A percentile compares a stretch with the other conserved stretches of the same genome.
Conservation (phyloP, 768 basidiomycete genomes). For the Austroboletus festivus region DNA sequence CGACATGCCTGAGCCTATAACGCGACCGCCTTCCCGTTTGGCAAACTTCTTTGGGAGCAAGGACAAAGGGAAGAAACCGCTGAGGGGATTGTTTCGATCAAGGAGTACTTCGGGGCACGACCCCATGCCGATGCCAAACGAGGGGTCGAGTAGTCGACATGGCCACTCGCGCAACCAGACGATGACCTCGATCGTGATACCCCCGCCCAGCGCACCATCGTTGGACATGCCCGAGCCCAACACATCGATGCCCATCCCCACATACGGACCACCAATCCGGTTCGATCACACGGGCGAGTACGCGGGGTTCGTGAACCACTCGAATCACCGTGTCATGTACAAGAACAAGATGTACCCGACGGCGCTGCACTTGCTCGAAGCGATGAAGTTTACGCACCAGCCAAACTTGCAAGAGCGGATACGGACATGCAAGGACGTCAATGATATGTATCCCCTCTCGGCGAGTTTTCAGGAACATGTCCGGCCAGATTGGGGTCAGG, state of each 20-base stretch:
- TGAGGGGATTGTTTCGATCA: constrained; percentile 46
- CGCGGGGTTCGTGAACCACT: constrained; percentile 61
- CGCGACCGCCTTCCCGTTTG: constrained; percentile 20
- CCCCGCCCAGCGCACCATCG: constrained; percentile 2
- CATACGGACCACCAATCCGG: constrained; percentile 27
- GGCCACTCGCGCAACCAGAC: constrained; percentile 21
- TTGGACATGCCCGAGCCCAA: constrained; percentile 3
- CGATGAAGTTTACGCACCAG: constrained; percentile 58
- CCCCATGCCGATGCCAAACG: not conserved
- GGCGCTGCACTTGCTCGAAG: constrained; percentile 74
- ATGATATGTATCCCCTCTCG: constrained; percentile 38
- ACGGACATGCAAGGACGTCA: constrained; percentile 39
- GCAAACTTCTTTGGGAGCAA: constrained; percentile 23
- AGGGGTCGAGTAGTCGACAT: constrained; percentile 11
- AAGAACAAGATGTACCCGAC: constrained; percentile 57
- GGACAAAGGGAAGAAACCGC: constrained; percentile 35
- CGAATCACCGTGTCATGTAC: constrained; percentile 59
- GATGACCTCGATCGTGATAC: constrained; percentile 25
- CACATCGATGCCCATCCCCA: constrained; percentile 17
- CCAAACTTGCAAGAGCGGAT: constrained; percentile 58
- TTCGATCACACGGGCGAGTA: constrained; percentile 44
- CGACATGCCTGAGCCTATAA: constrained; percentile 12
- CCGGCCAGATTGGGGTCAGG: constrained; percentile 54
- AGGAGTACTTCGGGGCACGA: constrained; percentile 32
- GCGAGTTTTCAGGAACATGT: constrained; percentile 35